Base-by-base conservation (phyloP, 2,329 filamentous ascomycete species). In the Aspergillus felis region DNA sequence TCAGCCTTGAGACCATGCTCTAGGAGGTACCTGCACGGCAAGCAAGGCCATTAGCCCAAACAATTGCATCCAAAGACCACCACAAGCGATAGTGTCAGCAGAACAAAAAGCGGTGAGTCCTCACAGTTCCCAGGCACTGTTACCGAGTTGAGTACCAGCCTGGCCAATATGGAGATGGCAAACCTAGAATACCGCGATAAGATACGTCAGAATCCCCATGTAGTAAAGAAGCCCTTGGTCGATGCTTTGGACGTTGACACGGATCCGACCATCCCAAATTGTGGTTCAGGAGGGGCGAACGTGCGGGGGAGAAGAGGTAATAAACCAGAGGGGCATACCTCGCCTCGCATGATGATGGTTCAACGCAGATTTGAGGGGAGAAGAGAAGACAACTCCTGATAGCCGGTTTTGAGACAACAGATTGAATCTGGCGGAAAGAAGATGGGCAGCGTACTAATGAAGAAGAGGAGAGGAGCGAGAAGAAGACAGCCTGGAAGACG, bases 101-200 rank as follows among this genome's bases (percentile, higher is more conserved):
- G 29, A 50, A 59, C 54, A 61, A 69, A 64, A 64, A 68, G 69
- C 65, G 71, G 67, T 71, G 64, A 62, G 58, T 46, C 73, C 84
- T 64, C 83, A 87, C 85, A 87, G 80, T 75, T 88, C 85, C 85
- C 85, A 88, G 66, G 85, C 85, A 69, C 82, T 84, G 77, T 87
- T 87, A 67, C 85, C 85, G 58, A 88, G 82, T 79, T 88, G 85
- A 55, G 79, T 81, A 73, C 85, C 85, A 74, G 85, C 85, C 77
- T 88, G 85, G 74, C 85, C 85, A 73, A 88, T 85, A 72, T 87
- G 85, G 67, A 88, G 76, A 75, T 88, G 85, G 71, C 82, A 83
- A 72, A 88, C 82, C 84, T 87, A 64, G 42, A 54, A 24, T 14
- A 22, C 10, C 4, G 25, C n/a, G 8, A 48, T 53, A 55, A 52